Base-by-base conservation (phyloP, 768 basidiomycete genomes). In the Suillus variegatus region DNA sequence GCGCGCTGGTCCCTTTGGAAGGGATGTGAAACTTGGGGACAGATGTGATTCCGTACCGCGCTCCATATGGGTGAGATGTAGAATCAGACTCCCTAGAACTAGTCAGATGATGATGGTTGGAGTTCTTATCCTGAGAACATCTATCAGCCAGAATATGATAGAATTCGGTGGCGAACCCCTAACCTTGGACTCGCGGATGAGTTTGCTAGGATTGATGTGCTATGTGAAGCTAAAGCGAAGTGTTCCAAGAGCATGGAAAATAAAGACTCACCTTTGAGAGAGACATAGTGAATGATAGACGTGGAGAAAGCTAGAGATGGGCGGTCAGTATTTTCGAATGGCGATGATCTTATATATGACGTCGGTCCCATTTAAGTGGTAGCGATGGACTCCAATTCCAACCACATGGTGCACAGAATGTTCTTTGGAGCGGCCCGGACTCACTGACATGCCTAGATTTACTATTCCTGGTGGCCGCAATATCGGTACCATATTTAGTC, bases 11-110 rank as follows among this genome's bases (percentile, higher is more conserved):
- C 3, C 92, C 92, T 79, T 84, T 87, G 46, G 80, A 78, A 0
- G 90, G 84, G 10, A 93, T 72, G 64, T 80, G 80, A 75, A 84
- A 93, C 74, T 91, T 93, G 18, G 91, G 91, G 61, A 93, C 77
- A 22, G 88, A 82, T n/a, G 71, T 74, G n/a, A 88, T 88, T 18
- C 84, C 84, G 72, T 91, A 92, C 52, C 88, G 85, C 22, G 83
- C 85, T 28, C 85, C 87, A 66, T 90, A 91, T 0, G 85, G 74
- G 64, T 85, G 83, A 0, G 71, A 64, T 12, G 82, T 52, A 1
- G 75, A 65, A 44, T 78, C 72, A 8, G 80, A 70, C 3, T 78
- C 63, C 3, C 10, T 36, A 36, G 73, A 73, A 16, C 75, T 71
- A 51, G 78, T 81, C n/a, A 83, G 71, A 47, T 70, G 66, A 64